Evolutionary conservation across 768 basidiomycete species (phyloP).

Genomic region (Hygrophorus russula): DNA sequence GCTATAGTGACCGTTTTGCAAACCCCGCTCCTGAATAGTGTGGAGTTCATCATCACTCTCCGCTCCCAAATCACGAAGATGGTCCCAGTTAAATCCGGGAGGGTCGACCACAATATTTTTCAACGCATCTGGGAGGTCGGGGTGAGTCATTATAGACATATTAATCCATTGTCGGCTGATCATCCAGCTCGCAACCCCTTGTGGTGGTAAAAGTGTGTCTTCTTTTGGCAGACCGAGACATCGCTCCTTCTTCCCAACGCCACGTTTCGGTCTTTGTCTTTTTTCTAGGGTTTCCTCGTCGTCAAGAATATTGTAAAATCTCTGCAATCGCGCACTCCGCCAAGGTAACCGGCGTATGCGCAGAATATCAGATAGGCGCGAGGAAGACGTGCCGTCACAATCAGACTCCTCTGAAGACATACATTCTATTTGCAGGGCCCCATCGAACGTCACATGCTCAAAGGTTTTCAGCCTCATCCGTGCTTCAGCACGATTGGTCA

Average conservation of each 20-base stretch:
- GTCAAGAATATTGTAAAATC: constrained; percentile 52
- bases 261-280: constrained; percentile 41
- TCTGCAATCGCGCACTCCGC: constrained; percentile 55
- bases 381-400: constrained; percentile 16
- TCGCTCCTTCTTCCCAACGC: constrained; percentile 45
- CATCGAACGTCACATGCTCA: constrained; percentile 56
- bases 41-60: constrained; percentile 31
- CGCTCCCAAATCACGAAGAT: constrained; percentile 39
- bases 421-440: constrained; percentile 61
- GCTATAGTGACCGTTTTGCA: constrained; percentile 11
- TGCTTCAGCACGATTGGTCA: constrained; percentile 49
- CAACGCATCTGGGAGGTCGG: constrained; percentile 34
- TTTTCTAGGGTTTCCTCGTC: constrained; percentile 32
- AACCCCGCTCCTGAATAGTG: constrained; percentile 7
- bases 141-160: constrained; percentile 26
- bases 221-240: constrained; percentile 45
- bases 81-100: constrained; percentile 37
- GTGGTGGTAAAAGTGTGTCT: constrained; percentile 46
- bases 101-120: constrained; percentile 34
- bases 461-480: constrained; percentile 42
- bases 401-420: constrained; percentile 79
- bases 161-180: constrained; percentile 56
- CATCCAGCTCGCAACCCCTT: constrained; percentile 64
- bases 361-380: constrained; percentile 25
- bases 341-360: constrained; percentile 50